phyloP scores from a whole-genome alignment of 306 rosid species.

The Cucurbita moschata region DNA sequence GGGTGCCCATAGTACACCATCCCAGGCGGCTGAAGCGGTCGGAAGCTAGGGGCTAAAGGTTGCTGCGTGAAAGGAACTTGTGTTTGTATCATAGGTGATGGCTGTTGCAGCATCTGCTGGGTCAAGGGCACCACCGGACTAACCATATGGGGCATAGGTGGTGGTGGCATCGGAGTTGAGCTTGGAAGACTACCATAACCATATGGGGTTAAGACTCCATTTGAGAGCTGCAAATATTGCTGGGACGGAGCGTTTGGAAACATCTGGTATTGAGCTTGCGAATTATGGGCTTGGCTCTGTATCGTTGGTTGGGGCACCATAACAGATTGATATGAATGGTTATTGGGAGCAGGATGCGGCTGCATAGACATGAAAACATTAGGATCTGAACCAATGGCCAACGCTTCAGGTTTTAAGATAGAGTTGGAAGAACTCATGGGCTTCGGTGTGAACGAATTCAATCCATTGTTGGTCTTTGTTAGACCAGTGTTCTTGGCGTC shows the following conservation, averaged over 20 bases:
- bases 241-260: conserved; percentile 44
- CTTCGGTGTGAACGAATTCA: conserved; percentile 16
- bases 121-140: conserved; percentile 40
- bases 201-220: conserved; percentile 25
- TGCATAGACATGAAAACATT: conserved; percentile 42
- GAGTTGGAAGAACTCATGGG: conserved; percentile 18
- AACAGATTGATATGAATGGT: conserved; percentile 55
- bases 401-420: conserved; percentile 29
- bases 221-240: conserved; percentile 37
- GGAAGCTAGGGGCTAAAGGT: conserved; percentile 57
- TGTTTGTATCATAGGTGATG: conserved; percentile 22
- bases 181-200: conserved; percentile 48
- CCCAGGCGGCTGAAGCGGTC: conserved; percentile 72
- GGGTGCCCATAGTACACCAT: conserved; percentile 55
- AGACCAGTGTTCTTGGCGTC: conserved; percentile 63
- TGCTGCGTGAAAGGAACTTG: conserved; percentile 16
- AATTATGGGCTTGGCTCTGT: conserved; percentile 24
- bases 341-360: conserved; percentile 32
- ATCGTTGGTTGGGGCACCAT: conserved; percentile 26
- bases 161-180: conserved; percentile 40
- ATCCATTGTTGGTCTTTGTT: conserved; percentile 14
- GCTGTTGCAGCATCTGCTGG: conserved; percentile 22
- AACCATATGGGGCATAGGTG: conserved; percentile 41
- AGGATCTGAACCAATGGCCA: conserved; percentile 33
- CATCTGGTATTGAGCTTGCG: conserved; percentile 61